These are phyloP conservation scores for Sclerotinia minor DNA, from an alignment of 2,329 filamentous ascomycete genomes.

Conservation along the genomic window DNA sequence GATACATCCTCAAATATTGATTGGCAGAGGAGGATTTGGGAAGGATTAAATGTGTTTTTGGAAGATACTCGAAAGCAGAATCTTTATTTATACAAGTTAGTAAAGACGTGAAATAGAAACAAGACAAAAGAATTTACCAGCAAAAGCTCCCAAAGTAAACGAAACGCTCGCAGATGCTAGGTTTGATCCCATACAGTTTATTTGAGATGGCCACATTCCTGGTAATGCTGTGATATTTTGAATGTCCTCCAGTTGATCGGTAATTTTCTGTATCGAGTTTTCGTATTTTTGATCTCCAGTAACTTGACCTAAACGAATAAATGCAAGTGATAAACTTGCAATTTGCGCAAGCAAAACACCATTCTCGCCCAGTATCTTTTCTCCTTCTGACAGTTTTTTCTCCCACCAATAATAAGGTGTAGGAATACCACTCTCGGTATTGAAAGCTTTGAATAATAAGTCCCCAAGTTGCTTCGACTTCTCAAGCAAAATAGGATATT, in stretches of 20 bases:
- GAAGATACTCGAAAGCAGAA: constrained; percentile 64
- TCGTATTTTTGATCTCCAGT: constrained; percentile 60
- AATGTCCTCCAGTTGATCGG: constrained; percentile 52
- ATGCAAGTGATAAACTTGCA: constrained; percentile 60
- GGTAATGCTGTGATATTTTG: constrained; percentile 56
- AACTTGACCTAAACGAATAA: constrained; percentile 61
- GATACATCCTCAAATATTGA: constrained; percentile 46
- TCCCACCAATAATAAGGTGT: constrained; percentile 50
- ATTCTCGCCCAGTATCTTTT: constrained; percentile 8
- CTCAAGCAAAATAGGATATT: constrained; percentile 56
- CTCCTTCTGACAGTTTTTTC: not conserved
- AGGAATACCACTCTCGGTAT: constrained; percentile 72
- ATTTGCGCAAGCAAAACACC: constrained; percentile 56
- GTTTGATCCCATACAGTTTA: constrained; percentile 51
- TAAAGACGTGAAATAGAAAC: constrained; percentile 56
- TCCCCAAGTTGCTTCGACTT: constrained; percentile 70
- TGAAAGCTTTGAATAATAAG: constrained; percentile 70
- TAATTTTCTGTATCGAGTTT: constrained; percentile 58
- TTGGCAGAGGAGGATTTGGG: constrained; percentile 35
- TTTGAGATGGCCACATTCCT: constrained; percentile 59
- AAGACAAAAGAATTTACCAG: constrained; percentile 52
- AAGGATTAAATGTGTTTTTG: constrained; percentile 48
- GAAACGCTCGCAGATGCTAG: constrained; percentile 50
- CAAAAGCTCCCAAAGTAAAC: constrained; percentile 55
- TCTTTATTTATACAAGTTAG: constrained; percentile 58